phyloP scores from a whole-genome alignment of 306 rosid species.

The Malus orientalis region DNA sequence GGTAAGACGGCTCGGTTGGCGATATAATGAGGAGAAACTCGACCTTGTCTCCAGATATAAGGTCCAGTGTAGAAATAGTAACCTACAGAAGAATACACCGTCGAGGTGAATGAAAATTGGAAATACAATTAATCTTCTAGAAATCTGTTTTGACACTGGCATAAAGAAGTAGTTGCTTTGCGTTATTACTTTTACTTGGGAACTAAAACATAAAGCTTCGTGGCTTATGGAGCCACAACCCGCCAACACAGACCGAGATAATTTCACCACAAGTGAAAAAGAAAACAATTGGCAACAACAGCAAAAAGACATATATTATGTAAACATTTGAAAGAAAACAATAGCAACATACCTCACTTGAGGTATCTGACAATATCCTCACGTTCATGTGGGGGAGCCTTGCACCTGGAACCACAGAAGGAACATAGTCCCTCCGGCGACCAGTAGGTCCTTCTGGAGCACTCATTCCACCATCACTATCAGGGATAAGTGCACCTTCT shows the following conservation, averaged over 20 bases:
- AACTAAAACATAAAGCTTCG: background rate
- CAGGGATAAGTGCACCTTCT: constrained; percentile 68
- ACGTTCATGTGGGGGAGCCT: constrained; percentile 86
- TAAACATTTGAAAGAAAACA: background rate
- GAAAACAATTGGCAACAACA: background rate
- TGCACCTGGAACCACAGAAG: constrained; percentile 77
- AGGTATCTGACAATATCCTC: constrained; percentile 30
- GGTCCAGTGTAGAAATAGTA: constrained; percentile 62
- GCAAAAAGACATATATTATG: background rate
- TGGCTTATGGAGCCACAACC: background rate
- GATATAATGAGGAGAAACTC: constrained; percentile 74
- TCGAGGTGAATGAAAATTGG: background rate
- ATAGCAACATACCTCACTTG: constrained; percentile 45
- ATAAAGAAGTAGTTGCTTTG: background rate
- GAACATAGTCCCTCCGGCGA: constrained; percentile 67
- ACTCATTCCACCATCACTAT: constrained; percentile 16
- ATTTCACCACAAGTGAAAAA: background rate
- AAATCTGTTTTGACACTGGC: background rate
- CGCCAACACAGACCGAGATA: background rate
- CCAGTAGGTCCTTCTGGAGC: constrained; percentile 56
- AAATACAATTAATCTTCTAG: background rate
- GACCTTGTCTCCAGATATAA: constrained; percentile 53
- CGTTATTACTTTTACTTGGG: background rate
- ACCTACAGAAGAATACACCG: constrained; percentile 29
- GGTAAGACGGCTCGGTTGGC: constrained; percentile 45